Base-by-base conservation (phyloP, 2,329 filamentous ascomycete species). In the Diplocarpon mali region DNA sequence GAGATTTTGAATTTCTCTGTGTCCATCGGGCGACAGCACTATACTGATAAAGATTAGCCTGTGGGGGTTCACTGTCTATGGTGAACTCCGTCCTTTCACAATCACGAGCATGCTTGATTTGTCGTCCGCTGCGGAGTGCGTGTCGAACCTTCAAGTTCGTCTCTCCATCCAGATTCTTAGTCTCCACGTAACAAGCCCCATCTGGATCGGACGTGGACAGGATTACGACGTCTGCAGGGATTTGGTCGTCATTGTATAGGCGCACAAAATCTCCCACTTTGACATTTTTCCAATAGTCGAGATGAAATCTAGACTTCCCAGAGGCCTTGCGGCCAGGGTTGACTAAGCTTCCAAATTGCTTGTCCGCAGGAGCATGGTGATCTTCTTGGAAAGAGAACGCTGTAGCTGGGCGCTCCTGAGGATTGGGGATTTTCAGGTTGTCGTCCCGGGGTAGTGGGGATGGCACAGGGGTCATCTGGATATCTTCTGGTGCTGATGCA, bases 131-230 rank as follows among this genome's bases (percentile, higher is more conserved):
- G 52, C 90, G 85, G 35, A 98, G 73, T 15, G 92, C 87, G 59
- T 90, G 85, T 47, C 92, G 83, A 50, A 95, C 88, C 65, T 98
- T 98, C 51, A 98, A 69, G 58, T 98, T 98, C 2, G 92, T 98
- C 67, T 98, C 92, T 40, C 92, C 92, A 59, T 98, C 92, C 69
- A 98, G 64, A 62, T 95, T 96, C 70, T 96, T 98, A 2, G 92
- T 98, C 66, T 98, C 92, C 16, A 98, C 84, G 57, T 95, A 98
- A 65, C 92, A 98, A 31, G 86, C 86, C 40, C 92, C 92, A 57
- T 98, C 92, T 1, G 83, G 75, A 57, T 96, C 92, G 2, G 92
- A 95, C 0, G 92, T 96, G 2, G 92, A 85, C 17, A 98, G 68
- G 35, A 98, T 84, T 38, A 96, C 82, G 38, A 98, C 71, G 64